phyloP scores from a whole-genome alignment of 192 early-diverging fungal genomes.

The Gaertneriomyces sp. region DNA sequence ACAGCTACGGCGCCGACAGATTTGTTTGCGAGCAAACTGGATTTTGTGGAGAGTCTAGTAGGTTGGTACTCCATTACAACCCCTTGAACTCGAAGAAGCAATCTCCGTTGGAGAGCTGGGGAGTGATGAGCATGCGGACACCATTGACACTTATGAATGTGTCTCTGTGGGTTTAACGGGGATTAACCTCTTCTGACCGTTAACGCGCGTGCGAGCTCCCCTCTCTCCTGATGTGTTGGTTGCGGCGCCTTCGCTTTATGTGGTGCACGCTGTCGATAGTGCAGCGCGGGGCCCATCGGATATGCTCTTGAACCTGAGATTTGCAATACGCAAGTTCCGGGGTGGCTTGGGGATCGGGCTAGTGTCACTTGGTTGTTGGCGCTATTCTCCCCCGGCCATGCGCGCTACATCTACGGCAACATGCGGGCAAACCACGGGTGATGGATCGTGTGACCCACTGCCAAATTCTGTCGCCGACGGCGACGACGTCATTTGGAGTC shows the following conservation, averaged over 20 bases:
- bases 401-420: background rate
- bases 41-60: slow-evolving; percentile 45
- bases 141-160: background rate
- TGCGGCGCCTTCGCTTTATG: background rate
- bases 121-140: background rate
- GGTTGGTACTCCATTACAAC: slow-evolving; percentile 24
- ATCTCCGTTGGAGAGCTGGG: slow-evolving; percentile 7
- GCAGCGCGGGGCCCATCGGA: background rate
- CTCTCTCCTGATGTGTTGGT: background rate
- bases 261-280: background rate
- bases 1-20: slow-evolving; percentile 5
- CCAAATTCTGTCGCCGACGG: background rate
- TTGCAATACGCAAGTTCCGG: background rate
- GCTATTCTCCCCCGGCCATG: background rate
- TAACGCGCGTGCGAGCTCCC: background rate
- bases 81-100: slow-evolving; percentile 20
- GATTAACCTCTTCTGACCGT: background rate
- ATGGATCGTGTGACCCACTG: background rate
- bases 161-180: background rate
- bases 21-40: slow-evolving; percentile 23
- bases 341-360: background rate
- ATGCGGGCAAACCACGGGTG: background rate
- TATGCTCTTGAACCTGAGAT: too few species aligned
- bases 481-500: background rate
- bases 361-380: background rate